Evolutionary conservation across 2,329 filamentous ascomycete genomes (phyloP).

Genomic region (Thermoascus crustaceus): DNA sequence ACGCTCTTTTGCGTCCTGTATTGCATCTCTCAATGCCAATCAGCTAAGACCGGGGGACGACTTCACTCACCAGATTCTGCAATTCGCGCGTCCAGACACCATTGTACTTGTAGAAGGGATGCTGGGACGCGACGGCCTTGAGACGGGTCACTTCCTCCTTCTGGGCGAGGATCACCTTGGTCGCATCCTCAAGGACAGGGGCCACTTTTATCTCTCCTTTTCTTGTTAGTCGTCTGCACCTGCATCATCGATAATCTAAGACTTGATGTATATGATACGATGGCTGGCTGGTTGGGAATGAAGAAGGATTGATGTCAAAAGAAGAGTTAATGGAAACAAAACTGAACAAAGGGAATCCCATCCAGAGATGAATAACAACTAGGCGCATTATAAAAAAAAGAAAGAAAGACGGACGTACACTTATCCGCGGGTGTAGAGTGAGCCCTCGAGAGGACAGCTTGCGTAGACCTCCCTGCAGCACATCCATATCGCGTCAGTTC

Average conservation of each 20-base stretch:
- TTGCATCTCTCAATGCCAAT: not conserved
- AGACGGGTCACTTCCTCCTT: constrained; percentile 63
- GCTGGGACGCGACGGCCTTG: constrained; percentile 64
- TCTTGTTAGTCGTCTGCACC: constrained; percentile 5
- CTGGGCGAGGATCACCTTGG: constrained; percentile 62
- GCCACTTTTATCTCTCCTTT: constrained; percentile 57
- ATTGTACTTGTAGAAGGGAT: constrained; percentile 99
- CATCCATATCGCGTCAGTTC: not conserved
- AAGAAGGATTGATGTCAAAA: too few relatives aligned
- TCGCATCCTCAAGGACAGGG: constrained; percentile 60
- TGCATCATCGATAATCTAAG: too few relatives aligned
- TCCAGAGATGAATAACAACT: too few relatives aligned
- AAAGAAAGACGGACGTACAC: constrained; percentile 38
- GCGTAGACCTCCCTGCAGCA: constrained; percentile 58
- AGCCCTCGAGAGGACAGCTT: constrained; percentile 76
- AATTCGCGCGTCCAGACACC: constrained; percentile 73
- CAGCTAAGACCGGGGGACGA: not conserved
- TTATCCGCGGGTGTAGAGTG: constrained; percentile 71
- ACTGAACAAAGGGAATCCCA: too few relatives aligned
- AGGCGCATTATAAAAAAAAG: not conserved
- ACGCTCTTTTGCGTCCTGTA: not conserved
- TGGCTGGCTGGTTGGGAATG: too few relatives aligned
- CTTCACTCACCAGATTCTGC: constrained; percentile 62
- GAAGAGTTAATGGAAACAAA: too few relatives aligned
- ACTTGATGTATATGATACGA: too few relatives aligned